Evolutionary conservation across 768 basidiomycete genomes (phyloP).

Genomic region (Crucibulum laeve): DNA sequence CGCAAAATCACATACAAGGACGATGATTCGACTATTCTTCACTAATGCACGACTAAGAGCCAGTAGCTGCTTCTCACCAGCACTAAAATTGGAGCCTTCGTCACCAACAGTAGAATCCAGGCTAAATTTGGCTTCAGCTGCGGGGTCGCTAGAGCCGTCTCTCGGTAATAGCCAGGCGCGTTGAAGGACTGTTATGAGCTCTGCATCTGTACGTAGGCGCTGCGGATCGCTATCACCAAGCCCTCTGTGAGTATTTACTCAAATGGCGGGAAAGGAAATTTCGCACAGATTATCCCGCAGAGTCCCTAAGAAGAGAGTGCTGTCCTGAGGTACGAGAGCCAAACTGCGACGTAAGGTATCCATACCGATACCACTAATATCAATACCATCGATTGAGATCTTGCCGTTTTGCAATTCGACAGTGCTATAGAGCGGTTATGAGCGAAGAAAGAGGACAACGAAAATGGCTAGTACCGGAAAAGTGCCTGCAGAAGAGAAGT

Average conservation of each 20-base stretch:
- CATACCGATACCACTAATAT: slow-evolving; percentile 52
- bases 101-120: slow-evolving; percentile 57
- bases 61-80: slow-evolving; percentile 65
- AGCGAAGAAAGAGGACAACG: neutral
- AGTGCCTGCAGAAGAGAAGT: slow-evolving; percentile 55
- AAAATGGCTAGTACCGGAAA: slow-evolving; percentile 35
- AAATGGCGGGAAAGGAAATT: slow-evolving; percentile 11
- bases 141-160: slow-evolving; percentile 38
- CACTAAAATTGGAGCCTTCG: slow-evolving; percentile 66
- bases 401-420: slow-evolving; percentile 56
- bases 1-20: slow-evolving; percentile 32
- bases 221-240: slow-evolving; percentile 46
- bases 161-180: slow-evolving; percentile 56
- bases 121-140: slow-evolving; percentile 60
- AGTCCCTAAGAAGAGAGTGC: slow-evolving; percentile 49
- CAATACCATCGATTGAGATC: slow-evolving; percentile 53
- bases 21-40: slow-evolving; percentile 55
- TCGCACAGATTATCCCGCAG: slow-evolving; percentile 40
- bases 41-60: slow-evolving; percentile 60
- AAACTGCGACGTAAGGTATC: slow-evolving; percentile 47
- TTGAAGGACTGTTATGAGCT: slow-evolving; percentile 59
- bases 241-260: no score
- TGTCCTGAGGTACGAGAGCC: slow-evolving; percentile 69
- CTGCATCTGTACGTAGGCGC: slow-evolving; percentile 48
- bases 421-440: slow-evolving; percentile 28